Evolutionary conservation across 106 monocot species (phyloP).

Genomic region (Triglochin maritima): DNA sequence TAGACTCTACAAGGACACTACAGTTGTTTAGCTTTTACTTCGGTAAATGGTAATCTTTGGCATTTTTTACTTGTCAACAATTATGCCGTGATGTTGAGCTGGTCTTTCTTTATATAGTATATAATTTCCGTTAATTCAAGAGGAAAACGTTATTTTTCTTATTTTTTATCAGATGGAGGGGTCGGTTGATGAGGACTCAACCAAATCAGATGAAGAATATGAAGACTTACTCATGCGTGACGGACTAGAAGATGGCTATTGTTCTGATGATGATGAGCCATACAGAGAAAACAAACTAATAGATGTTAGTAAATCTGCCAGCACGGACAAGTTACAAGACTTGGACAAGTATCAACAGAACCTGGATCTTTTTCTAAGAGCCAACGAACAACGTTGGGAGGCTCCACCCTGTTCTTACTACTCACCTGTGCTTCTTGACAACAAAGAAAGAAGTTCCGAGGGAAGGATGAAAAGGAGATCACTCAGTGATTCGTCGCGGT

Average conservation of each 20-base stretch:
- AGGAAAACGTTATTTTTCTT: not conserved
- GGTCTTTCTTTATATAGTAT: too few relatives aligned
- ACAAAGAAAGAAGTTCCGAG: not conserved
- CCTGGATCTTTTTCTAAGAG: too few relatives aligned
- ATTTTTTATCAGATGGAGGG: constrained; percentile 34
- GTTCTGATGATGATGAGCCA: constrained; percentile 30
- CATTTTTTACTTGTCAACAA: too few relatives aligned
- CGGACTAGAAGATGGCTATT: constrained; percentile 21
- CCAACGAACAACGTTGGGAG: not conserved
- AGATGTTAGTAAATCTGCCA: not conserved
- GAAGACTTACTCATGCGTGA: constrained; percentile 43
- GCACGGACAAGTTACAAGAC: not conserved
- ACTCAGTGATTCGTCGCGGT: not conserved
- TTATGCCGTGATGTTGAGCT: too few relatives aligned
- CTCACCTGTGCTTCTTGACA: not conserved
- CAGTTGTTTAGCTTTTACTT: too few relatives aligned
- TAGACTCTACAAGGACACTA: too few relatives aligned
- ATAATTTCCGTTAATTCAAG: not conserved
- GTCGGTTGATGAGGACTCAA: constrained; percentile 48
- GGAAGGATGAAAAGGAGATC: not conserved
- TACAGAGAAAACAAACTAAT: not conserved
- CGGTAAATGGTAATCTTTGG: too few relatives aligned
- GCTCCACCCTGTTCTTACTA: not conserved
- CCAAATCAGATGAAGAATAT: constrained; percentile 46
- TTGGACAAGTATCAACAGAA: not conserved